Conservation (phyloP, 2,329 filamentous ascomycete species). For the Cercospora sp. region DNA sequence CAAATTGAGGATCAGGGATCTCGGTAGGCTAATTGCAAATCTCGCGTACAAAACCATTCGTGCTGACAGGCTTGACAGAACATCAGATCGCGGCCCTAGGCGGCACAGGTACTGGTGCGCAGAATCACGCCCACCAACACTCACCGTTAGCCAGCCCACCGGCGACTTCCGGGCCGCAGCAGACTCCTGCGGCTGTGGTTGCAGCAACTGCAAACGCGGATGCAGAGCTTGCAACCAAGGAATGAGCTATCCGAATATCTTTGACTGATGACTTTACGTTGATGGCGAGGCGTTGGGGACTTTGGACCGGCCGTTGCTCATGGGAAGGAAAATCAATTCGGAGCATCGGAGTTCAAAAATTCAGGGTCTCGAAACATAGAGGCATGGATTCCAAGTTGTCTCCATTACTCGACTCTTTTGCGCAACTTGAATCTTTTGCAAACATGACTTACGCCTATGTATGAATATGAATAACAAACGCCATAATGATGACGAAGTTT, state of each 20-base stretch:
- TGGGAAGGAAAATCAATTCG: not conserved
- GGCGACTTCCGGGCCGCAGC: slow-evolving; percentile 17
- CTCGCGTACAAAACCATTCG: not conserved
- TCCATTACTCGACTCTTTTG: not conserved
- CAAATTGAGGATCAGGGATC: slow-evolving; percentile 68
- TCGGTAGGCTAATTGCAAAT: slow-evolving; percentile 38
- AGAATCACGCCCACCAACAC: slow-evolving; percentile 16
- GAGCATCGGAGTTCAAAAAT: not conserved
- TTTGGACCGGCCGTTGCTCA: no score
- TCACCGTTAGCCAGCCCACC: slow-evolving; percentile 25
- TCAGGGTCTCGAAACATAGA: not conserved
- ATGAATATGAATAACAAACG: slow-evolving; percentile 1
- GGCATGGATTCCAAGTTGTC: not conserved
- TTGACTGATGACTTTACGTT: not conserved
- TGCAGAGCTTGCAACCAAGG: not conserved
- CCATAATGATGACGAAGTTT: not conserved
- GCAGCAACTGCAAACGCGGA: not conserved
- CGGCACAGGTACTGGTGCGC: not conserved
- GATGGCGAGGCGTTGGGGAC: not conserved
- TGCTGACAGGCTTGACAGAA: slow-evolving; percentile 8
- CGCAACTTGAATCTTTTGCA: not conserved
- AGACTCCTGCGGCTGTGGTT: not conserved
- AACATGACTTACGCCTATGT: not conserved
- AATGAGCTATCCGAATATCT: not conserved
- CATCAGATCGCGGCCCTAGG: slow-evolving; percentile 23